phyloP scores from a whole-genome alignment of 2,329 filamentous ascomycete species.

The Penicillium griseofulvum region DNA sequence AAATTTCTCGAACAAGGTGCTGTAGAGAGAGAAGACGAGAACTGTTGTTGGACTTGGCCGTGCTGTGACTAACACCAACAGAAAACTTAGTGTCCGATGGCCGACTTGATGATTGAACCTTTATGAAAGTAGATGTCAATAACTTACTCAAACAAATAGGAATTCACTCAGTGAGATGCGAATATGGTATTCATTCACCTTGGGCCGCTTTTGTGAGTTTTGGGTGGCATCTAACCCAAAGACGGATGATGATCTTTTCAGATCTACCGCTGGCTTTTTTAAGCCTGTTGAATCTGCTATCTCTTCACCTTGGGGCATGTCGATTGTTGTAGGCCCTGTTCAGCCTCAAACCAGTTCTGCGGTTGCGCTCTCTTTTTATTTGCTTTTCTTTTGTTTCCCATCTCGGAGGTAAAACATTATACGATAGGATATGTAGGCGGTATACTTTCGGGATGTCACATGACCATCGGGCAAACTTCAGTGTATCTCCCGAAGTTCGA shows the following conservation, averaged over 20 bases:
- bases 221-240: not conserved
- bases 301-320: not conserved
- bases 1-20: slow-evolving; percentile 22
- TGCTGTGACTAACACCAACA: not conserved
- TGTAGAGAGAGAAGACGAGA: slow-evolving; percentile 21
- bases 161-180: not conserved
- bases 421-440: slow-evolving; percentile 5
- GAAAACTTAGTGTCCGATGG: not conserved
- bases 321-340: not conserved
- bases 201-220: not conserved
- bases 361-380: not conserved
- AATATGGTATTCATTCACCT: slow-evolving; percentile 2
- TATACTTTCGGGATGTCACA: not conserved
- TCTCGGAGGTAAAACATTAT: not conserved
- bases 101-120: not conserved
- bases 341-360: not conserved
- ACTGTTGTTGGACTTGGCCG: slow-evolving; percentile 5
- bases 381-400: not conserved
- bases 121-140: not conserved
- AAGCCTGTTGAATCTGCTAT: not conserved
- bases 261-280: not conserved
- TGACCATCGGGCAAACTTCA: slow-evolving; percentile 2
- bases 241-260: slow-evolving; percentile 1
- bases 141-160: not conserved
- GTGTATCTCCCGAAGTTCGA: not conserved